A percentile compares a stretch with the other conserved stretches of the same genome.
phyloP scores from a whole-genome alignment of 2,329 filamentous ascomycete genomes.

The Fusarium graminum region DNA sequence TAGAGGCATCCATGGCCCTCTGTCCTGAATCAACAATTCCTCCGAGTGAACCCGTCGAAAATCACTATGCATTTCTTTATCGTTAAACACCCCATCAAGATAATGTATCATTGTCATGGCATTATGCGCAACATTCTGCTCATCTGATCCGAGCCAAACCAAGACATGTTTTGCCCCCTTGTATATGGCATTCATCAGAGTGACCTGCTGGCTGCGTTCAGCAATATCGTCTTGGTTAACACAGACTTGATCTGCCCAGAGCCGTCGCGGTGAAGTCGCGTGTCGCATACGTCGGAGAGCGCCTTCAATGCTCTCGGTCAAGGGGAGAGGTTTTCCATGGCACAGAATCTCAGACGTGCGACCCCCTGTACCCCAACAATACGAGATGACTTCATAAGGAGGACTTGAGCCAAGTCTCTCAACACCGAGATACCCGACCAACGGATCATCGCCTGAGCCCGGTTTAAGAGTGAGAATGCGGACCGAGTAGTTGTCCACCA shows the following conservation, averaged over 20 bases:
- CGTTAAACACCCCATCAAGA: constrained; percentile 49
- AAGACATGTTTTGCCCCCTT: constrained; percentile 51
- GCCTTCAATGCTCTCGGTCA: constrained; percentile 51
- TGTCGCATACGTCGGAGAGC: constrained; percentile 51
- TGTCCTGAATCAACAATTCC: constrained; percentile 47
- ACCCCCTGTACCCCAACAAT: constrained; percentile 53
- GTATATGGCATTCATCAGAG: constrained; percentile 56
- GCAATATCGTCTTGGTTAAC: constrained; percentile 56
- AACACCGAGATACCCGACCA: constrained; percentile 47
- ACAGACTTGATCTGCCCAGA: constrained; percentile 59
- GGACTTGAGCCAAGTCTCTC: constrained; percentile 45
- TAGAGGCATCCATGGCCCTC: constrained; percentile 51
- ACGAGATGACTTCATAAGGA: constrained; percentile 54
- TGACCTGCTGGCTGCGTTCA: constrained; percentile 56
- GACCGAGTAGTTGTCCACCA: constrained; percentile 42
- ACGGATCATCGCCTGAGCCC: constrained; percentile 46
- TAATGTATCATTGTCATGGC: constrained; percentile 50
- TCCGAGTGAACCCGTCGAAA: constrained; percentile 52
- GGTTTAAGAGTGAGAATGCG: constrained; percentile 53
- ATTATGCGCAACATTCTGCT: constrained; percentile 46
- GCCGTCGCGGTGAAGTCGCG: constrained; percentile 43
- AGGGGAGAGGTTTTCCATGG: constrained; percentile 43
- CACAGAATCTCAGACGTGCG: constrained; percentile 44
- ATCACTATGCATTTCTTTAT: constrained; percentile 49
- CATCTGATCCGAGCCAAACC: constrained; percentile 55